Conservation (phyloP, 139 green algal species). For the Pleodorina starrii region DNA sequence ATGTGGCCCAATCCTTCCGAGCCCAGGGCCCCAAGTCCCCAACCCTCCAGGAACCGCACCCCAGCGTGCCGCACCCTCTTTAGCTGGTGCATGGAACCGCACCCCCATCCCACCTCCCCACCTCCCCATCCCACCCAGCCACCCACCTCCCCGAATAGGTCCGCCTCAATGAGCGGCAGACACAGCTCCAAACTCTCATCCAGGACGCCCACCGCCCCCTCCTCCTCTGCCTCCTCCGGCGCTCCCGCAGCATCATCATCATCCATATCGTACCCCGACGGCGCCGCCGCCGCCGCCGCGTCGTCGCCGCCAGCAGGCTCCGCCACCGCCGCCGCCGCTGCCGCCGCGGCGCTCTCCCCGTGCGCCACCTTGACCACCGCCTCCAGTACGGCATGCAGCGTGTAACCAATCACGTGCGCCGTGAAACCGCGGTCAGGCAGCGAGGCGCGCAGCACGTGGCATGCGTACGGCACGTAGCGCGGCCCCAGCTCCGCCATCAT, state of each 20-base stretch:
- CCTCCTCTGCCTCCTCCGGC: conserved; percentile 1
- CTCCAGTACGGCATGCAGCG: conserved; percentile 84
- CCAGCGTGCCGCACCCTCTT: too few species aligned
- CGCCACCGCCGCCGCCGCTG: conserved; percentile 44
- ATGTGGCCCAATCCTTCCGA: too few species aligned
- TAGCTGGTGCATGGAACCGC: too few species aligned
- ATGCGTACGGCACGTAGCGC: conserved; percentile 76
- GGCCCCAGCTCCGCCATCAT: conserved; percentile 82
- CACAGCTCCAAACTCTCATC: conserved; percentile 74
- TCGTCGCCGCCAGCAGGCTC: conserved; percentile 24
- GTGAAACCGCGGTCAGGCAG: conserved; percentile 84
- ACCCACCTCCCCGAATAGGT: conserved; percentile 83
- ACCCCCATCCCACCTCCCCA: too few species aligned
- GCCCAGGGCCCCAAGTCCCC: too few species aligned
- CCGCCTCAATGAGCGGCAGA: conserved; percentile 84
- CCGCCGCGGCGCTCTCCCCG: conserved; percentile 12
- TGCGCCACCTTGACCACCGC: conserved; percentile 50
- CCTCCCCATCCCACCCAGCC: too few species aligned
- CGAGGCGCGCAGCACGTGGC: conserved; percentile 57
- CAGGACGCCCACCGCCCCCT: conserved; percentile 62
- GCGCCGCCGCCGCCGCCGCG: conserved; percentile 26
- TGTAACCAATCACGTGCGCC: conserved; percentile 92
- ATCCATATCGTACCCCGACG: conserved; percentile 27
- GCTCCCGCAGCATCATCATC: background rate
- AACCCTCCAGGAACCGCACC: too few species aligned